These are phyloP conservation scores for Glaciozyma antarctica DNA, from an alignment of 768 basidiomycete genomes.

Conservation along the genomic window DNA sequence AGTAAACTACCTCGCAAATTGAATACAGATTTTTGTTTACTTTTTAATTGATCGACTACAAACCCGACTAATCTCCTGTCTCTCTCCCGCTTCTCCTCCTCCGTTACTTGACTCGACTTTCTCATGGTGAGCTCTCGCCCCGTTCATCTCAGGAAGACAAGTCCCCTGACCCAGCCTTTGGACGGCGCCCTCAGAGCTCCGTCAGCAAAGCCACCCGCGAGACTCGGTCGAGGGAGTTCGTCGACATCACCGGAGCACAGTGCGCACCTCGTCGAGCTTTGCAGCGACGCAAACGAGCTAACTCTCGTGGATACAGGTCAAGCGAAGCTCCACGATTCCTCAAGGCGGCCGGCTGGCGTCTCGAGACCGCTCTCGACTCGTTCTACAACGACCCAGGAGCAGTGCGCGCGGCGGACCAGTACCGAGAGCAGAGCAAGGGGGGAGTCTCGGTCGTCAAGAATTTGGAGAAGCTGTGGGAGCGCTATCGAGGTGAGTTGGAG, in stretches of 20 bases:
- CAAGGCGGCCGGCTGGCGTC: conserved; percentile 18
- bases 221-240: conserved; percentile 28
- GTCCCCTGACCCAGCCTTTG: neutral
- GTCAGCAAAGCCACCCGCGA: conserved; percentile 29
- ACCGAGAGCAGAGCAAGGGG: neutral
- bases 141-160: no score
- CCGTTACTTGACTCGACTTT: no score
- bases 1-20: no score
- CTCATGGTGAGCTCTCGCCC: no score
- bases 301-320: neutral
- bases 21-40: no score
- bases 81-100: no score
- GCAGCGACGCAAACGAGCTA: neutral
- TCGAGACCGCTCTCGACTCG: conserved; percentile 33
- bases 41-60: neutral
- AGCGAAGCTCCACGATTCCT: conserved; percentile 26
- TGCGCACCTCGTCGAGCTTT: conserved; percentile 5
- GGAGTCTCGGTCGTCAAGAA: conserved; percentile 38
- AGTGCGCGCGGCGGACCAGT: neutral
- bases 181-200: conserved; percentile 1
- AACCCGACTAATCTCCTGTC: neutral
- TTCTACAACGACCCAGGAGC: conserved; percentile 30
- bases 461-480: conserved; percentile 53
- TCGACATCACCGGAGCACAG: conserved; percentile 31
- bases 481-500: conserved; percentile 52